Conservation (phyloP, 495 filamentous ascomycete genomes). For the Penicillium dipodomyicola region DNA sequence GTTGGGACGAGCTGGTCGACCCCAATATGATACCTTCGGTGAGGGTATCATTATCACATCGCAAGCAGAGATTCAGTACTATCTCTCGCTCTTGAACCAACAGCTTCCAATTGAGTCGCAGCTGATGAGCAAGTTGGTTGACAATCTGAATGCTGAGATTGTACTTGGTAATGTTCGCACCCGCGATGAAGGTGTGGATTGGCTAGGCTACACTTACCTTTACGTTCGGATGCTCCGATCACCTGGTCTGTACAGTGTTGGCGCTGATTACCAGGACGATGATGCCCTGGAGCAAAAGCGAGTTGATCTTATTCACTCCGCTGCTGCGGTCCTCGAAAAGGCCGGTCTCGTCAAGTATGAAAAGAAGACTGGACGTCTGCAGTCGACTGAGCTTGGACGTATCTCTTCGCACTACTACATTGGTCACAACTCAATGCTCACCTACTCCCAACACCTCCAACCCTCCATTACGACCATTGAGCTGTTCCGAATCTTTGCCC, state of each 20-base stretch:
- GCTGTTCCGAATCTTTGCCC: slow-evolving; percentile 93
- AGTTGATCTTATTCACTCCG: slow-evolving; percentile 94
- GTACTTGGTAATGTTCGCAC: slow-evolving; percentile 93
- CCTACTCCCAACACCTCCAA: slow-evolving; percentile 93
- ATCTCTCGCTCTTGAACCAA: slow-evolving; percentile 92
- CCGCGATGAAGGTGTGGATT: slow-evolving; percentile 94
- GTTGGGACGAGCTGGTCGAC: slow-evolving; percentile 93
- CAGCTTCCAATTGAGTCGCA: slow-evolving; percentile 98
- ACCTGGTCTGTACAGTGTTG: slow-evolving; percentile 92
- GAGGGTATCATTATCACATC: slow-evolving; percentile 99
- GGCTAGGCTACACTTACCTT: slow-evolving; percentile 97
- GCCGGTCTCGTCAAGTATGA: slow-evolving; percentile 92
- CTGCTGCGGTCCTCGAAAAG: slow-evolving; percentile 81
- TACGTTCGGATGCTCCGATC: slow-evolving; percentile 98
- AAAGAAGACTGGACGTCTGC: slow-evolving; percentile 84
- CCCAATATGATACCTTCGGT: slow-evolving; percentile 96
- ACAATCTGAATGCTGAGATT: slow-evolving; percentile 97
- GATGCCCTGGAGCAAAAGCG: slow-evolving; percentile 90
- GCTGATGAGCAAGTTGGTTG: slow-evolving; percentile 85
- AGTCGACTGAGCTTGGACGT: slow-evolving; percentile 88
- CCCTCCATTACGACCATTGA: slow-evolving; percentile 89
- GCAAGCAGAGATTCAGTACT: slow-evolving; percentile 92
- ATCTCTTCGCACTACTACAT: slow-evolving; percentile 99
- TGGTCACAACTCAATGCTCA: slow-evolving; percentile 90
- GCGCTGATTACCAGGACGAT: slow-evolving; percentile 91